Base-by-base conservation (phyloP, 768 basidiomycete genomes). In the Agaricus sinodeliciosus region DNA sequence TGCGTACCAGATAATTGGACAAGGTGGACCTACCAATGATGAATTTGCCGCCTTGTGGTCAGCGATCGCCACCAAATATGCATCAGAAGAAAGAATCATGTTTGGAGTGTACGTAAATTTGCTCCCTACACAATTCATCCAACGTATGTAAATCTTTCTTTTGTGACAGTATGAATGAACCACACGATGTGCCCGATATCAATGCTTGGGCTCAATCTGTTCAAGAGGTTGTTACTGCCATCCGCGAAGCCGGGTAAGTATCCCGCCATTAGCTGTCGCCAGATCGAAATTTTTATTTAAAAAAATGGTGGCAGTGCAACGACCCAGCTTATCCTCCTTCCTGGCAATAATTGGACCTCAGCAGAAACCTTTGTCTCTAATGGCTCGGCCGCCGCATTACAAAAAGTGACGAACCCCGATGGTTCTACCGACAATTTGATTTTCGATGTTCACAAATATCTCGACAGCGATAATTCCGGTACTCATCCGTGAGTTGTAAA, bases 391-490 rank as follows among this genome's bases (percentile, higher is more conserved):
- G 71, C 69, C 12, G 75, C 80, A 2, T 66, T 84, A 28, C 59
- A 56, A 56, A 69, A 59, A 40, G 73, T 80, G 35, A 68, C 44
- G 4, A 78, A 78, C 57, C 72, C 69, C 27, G 77, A 79, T 55
- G 74, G 77, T 4, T 69, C 65, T 18, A 69, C 51, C 12, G 72
- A 65, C 19, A 69, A 70, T 59, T 71, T 83, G 39, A 65, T 84
- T 54, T 75, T 84, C 58, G 82, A 84, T 58, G 80, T 82, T 2
- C 82, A 84, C 71, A 77, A 80, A 60, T 83, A 82, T 65, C 73
- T 80, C 44, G 81, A 84, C 63, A 67, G 58, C 13, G 79, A 82
- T 58, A 76, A 74, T 60, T 78, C 64, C 22, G 64, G 64, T 11
- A 63, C 60, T 3, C 61, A 65, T 26, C 22, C 52, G 65, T 66